Evolutionary conservation across 495 filamentous ascomycete genomes (phyloP), one percentile per base, ranked within the genome.

Genomic region (Penicillium herquei): DNA sequence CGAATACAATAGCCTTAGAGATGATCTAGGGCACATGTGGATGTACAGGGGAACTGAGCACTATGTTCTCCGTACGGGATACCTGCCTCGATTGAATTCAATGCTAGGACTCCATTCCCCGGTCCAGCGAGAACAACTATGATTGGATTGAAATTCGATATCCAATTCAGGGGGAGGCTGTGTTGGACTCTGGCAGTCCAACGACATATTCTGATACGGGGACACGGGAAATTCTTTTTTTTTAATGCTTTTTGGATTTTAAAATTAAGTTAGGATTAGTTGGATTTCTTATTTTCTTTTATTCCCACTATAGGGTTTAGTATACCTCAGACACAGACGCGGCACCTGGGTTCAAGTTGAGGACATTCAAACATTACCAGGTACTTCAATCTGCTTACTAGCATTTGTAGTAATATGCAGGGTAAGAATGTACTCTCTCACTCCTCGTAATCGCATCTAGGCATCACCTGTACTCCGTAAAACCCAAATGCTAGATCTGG

Each of bases 161-260:
- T 56, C 35, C 34, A 52, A 63, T 63, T 65, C 65, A 68, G 65
- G 65, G 65, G 65, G 65, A 68, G 65, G 65, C 65, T 65, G 65
- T 68, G 65, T 65, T 50, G 43, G 31, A 46, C n/a, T n/a, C n/a
- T 37, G 42, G 9, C 18, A 31, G 26, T 46, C 43, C 43, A 46
- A 18, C 42, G 42, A 46, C 26, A 46, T 46, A 46, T 26, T n/a
- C 21, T 10, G 43, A 46, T 26, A 46, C 43, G 43, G 43, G 43
- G 31, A 37, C 34, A 37, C 34, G 18, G 26, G 43, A 46, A 46
- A 32, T 26, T 33, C 17, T 26, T 44, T 43, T 26, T 12, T n/a
- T 9, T 43, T 43, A 10, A 2, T 9, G 13, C 13, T 46, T 32
- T 14, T 30, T 44, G 34, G 34, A 37, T 44, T 30, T 44, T 13